phyloP scores from a whole-genome alignment of 2,329 filamentous ascomycete genomes.

The Hyphodiscus sp. region DNA sequence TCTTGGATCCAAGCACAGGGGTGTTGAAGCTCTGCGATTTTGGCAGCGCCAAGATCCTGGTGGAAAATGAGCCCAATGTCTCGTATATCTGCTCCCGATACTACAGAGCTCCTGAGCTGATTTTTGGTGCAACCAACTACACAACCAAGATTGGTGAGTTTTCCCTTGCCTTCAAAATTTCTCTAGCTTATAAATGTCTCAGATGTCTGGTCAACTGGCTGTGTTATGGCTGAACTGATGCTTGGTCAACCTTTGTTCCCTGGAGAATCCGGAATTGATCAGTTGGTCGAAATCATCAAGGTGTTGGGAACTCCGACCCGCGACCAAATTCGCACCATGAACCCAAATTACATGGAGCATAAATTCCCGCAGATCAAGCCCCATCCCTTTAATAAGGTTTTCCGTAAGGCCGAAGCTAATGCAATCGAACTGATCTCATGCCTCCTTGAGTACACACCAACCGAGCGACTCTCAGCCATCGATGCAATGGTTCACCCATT shows the following conservation, averaged over 20 bases:
- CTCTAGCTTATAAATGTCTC: slow-evolving; percentile 9
- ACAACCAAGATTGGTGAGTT: slow-evolving; percentile 96
- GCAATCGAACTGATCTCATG: slow-evolving; percentile 93
- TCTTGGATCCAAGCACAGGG: slow-evolving; percentile 85
- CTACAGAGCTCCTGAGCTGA: slow-evolving; percentile 95
- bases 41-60: slow-evolving; percentile 95
- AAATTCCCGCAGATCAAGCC: slow-evolving; percentile 99
- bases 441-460: slow-evolving; percentile 93
- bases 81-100: slow-evolving; percentile 99
- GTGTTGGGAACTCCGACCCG: slow-evolving; percentile 92
- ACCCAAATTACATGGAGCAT: slow-evolving; percentile 99
- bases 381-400: slow-evolving; percentile 98
- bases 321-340: slow-evolving; percentile 99
- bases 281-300: slow-evolving; percentile 99
- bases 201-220: slow-evolving; percentile 99
- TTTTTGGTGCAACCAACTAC: slow-evolving; percentile 98
- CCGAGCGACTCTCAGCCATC: slow-evolving; percentile 85
- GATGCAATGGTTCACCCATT: slow-evolving; percentile 98
- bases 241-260: slow-evolving; percentile 96
- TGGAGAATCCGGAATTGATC: slow-evolving; percentile 96
- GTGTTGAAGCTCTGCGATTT: slow-evolving; percentile 98
- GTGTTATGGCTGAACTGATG: slow-evolving; percentile 99
- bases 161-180: slow-evolving; percentile 7
- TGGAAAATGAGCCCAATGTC: slow-evolving; percentile 98
- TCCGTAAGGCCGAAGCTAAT: slow-evolving; percentile 88